Evolutionary conservation across 2,329 filamentous ascomycete species (phyloP), one percentile per base, ranked within the genome.

Genomic region (Alternaria ventricosa): DNA sequence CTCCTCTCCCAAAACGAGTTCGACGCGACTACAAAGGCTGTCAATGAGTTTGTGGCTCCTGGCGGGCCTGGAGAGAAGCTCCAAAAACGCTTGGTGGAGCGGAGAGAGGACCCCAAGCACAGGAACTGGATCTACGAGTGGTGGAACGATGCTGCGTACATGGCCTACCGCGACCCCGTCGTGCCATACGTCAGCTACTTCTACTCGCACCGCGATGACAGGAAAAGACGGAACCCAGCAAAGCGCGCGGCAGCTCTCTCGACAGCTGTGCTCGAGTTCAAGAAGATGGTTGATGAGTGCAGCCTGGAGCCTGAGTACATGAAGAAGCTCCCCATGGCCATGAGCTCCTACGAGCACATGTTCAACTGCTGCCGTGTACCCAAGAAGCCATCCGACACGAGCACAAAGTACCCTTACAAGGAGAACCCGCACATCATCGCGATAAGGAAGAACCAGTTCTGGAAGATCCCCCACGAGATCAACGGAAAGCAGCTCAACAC

Each of bases 161-260:
- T 99, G 69, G 87, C 84, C 69, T 98, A 98, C 85, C 92, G 95
- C 70, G 96, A 98, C 80, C 96, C 96, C 11, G 93, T 99, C 50
- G 92, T 98, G 18, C 96, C 96, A 65, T 99, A 98, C 79, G 96
- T 99, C 76, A 97, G 93, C 82, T 99, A 99, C 87, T 99, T 99
- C 85, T 99, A 99, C 85, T 97, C 94, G 59, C 95, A 98, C 84
- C 89, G 93, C 71, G 96, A 99, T 82, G 96, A 99, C 82, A 90
- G 93, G 72, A 88, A 90, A 78, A 89, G 95, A 70, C 90, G 94
- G 67, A 89, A 97, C 80, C 96, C 96, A 0, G 90, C 92, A 67
- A 97, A 96, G 87, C 92, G 96, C 68, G 96, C 96, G 4, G 96
- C 96, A 5, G 94, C 95, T 68, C 91, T 99, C 70, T 90, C 92